Conservation (phyloP, 2,329 filamentous ascomycete genomes). For the Aspergillus quadrilineatus region DNA sequence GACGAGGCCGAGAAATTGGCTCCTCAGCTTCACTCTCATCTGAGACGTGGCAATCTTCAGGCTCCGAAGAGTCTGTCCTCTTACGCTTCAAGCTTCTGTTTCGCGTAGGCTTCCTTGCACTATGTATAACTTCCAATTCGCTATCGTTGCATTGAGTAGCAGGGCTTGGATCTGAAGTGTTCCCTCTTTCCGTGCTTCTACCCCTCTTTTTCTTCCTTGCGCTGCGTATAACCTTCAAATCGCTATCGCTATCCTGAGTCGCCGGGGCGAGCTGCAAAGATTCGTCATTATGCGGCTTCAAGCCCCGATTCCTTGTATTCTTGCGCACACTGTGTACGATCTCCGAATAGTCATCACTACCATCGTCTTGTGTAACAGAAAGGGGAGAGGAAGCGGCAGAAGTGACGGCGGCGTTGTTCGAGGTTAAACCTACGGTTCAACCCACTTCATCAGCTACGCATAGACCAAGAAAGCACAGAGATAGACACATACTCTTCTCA, state of each 20-base stretch:
- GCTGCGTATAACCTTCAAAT: background rate
- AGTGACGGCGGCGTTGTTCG: conserved; percentile 4
- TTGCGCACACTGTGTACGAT: conserved; percentile 12
- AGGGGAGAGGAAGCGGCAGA: background rate
- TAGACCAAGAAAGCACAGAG: background rate
- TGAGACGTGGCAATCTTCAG: conserved; percentile 1
- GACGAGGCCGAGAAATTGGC: conserved; percentile 23
- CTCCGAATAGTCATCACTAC: conserved; percentile 15
- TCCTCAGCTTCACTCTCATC: conserved; percentile 32
- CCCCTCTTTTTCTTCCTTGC: background rate
- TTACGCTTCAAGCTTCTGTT: conserved; percentile 18
- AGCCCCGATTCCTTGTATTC: background rate
- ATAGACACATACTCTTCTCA: background rate
- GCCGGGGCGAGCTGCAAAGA: background rate
- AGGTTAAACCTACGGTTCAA: conserved; percentile 1
- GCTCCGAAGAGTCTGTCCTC: conserved; percentile 13
- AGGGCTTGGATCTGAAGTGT: background rate
- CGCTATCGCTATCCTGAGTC: background rate
- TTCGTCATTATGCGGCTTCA: background rate
- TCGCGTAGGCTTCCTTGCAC: conserved; percentile 16
- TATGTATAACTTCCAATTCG: conserved; percentile 16
- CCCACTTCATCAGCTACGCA: background rate
- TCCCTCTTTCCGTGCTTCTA: background rate
- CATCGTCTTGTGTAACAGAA: conserved; percentile 13
- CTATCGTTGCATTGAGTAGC: conserved; percentile 15